These are phyloP conservation scores for Neurospora sp. DNA, from an alignment of 495 filamentous ascomycete species.

Conservation along the genomic window DNA sequence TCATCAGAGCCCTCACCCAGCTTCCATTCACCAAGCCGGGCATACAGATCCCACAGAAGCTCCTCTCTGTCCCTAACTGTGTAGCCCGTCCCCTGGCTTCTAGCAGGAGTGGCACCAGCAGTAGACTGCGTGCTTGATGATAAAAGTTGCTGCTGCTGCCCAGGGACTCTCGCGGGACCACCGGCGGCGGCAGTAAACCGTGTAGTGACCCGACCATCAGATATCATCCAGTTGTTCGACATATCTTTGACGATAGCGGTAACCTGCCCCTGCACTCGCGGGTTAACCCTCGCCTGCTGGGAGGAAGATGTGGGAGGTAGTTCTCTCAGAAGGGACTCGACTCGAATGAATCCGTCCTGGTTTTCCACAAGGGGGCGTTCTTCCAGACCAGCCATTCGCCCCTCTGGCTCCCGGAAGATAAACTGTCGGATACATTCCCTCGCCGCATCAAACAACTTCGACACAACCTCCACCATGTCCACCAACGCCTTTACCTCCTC, in stretches of 20 bases:
- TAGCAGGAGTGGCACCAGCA: neutral
- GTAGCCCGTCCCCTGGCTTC: conserved; percentile 17
- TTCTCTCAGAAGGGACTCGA: neutral
- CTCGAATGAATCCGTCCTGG: neutral
- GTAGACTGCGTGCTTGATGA: conserved; percentile 13
- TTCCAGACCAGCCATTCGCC: neutral
- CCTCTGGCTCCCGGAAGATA: neutral
- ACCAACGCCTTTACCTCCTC: neutral
- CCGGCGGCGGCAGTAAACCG: neutral
- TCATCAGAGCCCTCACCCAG: neutral
- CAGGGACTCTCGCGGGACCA: neutral
- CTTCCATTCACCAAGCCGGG: conserved; percentile 18
- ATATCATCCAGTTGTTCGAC: conserved; percentile 26
- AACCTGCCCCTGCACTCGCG: conserved; percentile 21
- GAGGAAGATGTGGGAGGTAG: neutral
- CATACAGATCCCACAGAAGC: conserved; percentile 12
- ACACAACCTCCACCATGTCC: neutral
- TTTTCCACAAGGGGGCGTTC: neutral
- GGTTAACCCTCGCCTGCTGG: neutral
- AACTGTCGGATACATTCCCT: neutral
- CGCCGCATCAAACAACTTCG: neutral
- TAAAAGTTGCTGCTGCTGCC: conserved; percentile 4
- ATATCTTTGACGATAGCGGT: conserved; percentile 28
- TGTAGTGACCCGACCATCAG: conserved; percentile 16
- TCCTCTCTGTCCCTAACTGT: conserved; percentile 12